These are phyloP conservation scores for Ophiocordyceps camponoti-rufipedis DNA, from an alignment of 2,329 filamentous ascomycete species.

Conservation along the genomic window DNA sequence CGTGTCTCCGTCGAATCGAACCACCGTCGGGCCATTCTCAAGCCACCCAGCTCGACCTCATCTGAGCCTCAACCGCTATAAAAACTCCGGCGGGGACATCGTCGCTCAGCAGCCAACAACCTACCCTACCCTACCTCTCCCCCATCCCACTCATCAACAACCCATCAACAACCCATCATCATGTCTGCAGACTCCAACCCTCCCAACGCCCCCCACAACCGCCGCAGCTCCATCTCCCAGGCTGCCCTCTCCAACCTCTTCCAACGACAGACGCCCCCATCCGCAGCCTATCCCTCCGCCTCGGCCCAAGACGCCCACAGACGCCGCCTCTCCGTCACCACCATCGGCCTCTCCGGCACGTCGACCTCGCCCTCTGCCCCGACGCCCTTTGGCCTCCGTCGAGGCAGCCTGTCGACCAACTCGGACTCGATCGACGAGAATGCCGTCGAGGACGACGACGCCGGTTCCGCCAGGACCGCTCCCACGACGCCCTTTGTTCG, in stretches of 20 bases:
- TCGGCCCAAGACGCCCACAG: conserved; percentile 36
- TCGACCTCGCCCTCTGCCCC: conserved; percentile 45
- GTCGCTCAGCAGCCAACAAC: no score
- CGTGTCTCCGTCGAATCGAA: conserved; percentile 5
- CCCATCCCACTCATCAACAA: not conserved
- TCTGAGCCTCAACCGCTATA: no score
- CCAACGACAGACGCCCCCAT: conserved; percentile 25
- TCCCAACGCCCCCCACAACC: conserved; percentile 23
- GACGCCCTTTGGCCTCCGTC: conserved; percentile 34
- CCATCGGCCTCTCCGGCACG: conserved; percentile 53
- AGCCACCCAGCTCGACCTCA: not conserved
- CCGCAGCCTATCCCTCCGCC: conserved; percentile 23
- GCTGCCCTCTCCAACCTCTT: conserved; percentile 41
- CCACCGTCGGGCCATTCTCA: conserved; percentile 9
- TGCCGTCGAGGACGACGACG: conserved; percentile 52
- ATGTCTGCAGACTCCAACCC: not conserved
- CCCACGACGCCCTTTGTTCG: conserved; percentile 62
- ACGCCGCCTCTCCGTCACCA: conserved; percentile 57
- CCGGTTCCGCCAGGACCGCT: conserved; percentile 31
- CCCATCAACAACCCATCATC: conserved; percentile 4
- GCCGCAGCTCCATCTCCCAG: conserved; percentile 38
- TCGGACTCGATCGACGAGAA: conserved; percentile 52
- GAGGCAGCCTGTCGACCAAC: conserved; percentile 52
- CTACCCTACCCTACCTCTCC: no score
- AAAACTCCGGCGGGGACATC: no score